Base-by-base conservation (phyloP, 495 filamentous ascomycete genomes). In the Bombardia bombarda region DNA sequence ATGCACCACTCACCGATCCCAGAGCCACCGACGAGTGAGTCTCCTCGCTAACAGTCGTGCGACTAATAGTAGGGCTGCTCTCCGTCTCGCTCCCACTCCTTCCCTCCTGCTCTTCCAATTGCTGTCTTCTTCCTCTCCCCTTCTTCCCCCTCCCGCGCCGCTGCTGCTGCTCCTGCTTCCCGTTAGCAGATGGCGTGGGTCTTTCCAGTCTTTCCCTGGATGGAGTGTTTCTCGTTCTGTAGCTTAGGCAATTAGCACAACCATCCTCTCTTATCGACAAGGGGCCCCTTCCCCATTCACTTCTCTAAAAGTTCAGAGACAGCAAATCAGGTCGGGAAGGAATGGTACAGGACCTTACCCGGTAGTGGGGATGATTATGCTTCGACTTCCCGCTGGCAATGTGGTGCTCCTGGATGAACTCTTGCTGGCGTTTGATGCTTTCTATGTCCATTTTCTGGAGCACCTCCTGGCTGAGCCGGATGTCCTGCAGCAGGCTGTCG, bases 131-230 rank as follows among this genome's bases (percentile, higher is more conserved):
- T n/a, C n/a, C n/a, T n/a, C n/a, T n/a, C n/a, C n/a, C n/a, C n/a
- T n/a, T n/a, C n/a, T n/a, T n/a, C n/a, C n/a, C n/a, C n/a, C n/a
- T n/a, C n/a, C n/a, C n/a, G n/a, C n/a, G n/a, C n/a, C n/a, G n/a
- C n/a, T n/a, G 25, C 25, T 28, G 25, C 25, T 28, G 25, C 25
- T 28, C 25, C 12, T 28, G 6, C 12, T 12, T 28, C 25, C 12
- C 25, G 25, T 18, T 14, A 16, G 32, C n/a, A 33, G 32, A 33
- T 33, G 32, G 77, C 80, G 60, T 93, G 87, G 10, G 87, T 87
- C 78, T 95, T 95, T 34, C 87, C 87, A 42, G 74, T 75, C 77
- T 88, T 87, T 3, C 86, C 87, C 72, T 94, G 86, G 62, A 95
- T 61, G 25, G 79, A 85, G 62, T 95, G 88, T 57, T 77, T 80